Base-by-base conservation (phyloP, 192 early-diverging fungal genomes). In the Funneliformis geosporum region DNA sequence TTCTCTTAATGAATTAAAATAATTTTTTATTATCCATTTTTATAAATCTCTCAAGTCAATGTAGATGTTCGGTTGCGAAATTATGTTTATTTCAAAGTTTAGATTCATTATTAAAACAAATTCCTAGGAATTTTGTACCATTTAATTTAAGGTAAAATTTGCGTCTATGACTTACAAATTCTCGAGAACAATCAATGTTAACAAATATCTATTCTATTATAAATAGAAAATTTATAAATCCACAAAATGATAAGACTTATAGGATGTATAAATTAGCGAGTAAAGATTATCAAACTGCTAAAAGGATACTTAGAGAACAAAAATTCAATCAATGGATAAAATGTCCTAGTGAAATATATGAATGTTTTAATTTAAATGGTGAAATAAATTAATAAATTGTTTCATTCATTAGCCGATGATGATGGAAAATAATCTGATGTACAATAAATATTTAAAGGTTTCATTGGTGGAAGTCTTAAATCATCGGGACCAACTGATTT, bases 381-480 rank as follows among this genome's bases (percentile, higher is more conserved):
- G 38, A 68, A 67, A 18, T 16, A 50, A 16, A 10, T 11, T 12
- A 47, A 47, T 47, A 47, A 55, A 33, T 33, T 55, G 18, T 6
- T 21, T 55, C 21, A 55, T 55, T 55, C 50, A 21, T 55, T 55
- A 16, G 12, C 46, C 16, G 68, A 21, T 39, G 68, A 39, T 10
- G 44, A n/a, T 7, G 73, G 76, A 33, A 78, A 78, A 66, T 67
- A 78, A 78, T 78, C 76, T 4, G 42, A 28, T 14, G 76, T 78
- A 12, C 47, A 21, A 67, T 78, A 78, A 62, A 78, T 67, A 16
- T 78, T 67, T n/a, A 78, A 42, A 42, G 76, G 62, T 55, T 66
- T 65, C 76, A 78, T 78, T 47, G 61, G 76, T 12, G 76, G 61
- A 23, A 78, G 65, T 9, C 43, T 67, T 4, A 78, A n/a, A 50